Evolutionary conservation across 2,329 filamentous ascomycete species (phyloP), one percentile per base, ranked within the genome.

Genomic region (Penicillium sp.): DNA sequence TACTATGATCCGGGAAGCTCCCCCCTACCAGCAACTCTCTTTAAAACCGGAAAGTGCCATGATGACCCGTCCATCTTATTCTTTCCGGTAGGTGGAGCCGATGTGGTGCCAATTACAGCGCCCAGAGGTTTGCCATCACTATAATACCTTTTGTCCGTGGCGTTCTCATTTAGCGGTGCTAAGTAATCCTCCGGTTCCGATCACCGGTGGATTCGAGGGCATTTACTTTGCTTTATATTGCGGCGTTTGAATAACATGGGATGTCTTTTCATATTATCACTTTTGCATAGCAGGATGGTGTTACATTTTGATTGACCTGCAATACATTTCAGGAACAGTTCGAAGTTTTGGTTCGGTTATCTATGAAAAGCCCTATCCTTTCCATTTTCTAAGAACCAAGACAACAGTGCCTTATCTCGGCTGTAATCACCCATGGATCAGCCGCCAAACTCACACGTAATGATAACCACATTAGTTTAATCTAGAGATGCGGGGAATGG

Each of bases 1-100:
- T 81, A 81, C 49, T 80, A 80, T 61, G 79, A 81, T 52, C 78
- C 78, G 0, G 77, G 77, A 44, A 81, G 78, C 58, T 79, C 77
- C 21, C 79, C 79, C 79, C 6, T 81, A 80, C 58, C 79, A 81
- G 48, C 75, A 79, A 57, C 61, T 81, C 23, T 76, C 73, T 35
- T 65, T 81, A 49, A 72, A 72, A 35, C 78, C 79, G 3, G 68
- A 76, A 50, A 69, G 64, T 37, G 60, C 69, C 26, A 74, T 70
- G 63, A 77, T 78, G 75, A 63, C 72, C 16, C 73, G 75, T 52
- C 77, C 77, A 9, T 69, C 76, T 6, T 78, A 78, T 56, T 67
- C 62, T n/a, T 78, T 79, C 62, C 72, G 75, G 51, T 78, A 67
- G 53, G 27, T 27, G 44, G n/a, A 45, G 42, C 50, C 50, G 42